Evolutionary conservation across 2,329 filamentous ascomycete species (phyloP).

Genomic region (Botrytis squamosa): DNA sequence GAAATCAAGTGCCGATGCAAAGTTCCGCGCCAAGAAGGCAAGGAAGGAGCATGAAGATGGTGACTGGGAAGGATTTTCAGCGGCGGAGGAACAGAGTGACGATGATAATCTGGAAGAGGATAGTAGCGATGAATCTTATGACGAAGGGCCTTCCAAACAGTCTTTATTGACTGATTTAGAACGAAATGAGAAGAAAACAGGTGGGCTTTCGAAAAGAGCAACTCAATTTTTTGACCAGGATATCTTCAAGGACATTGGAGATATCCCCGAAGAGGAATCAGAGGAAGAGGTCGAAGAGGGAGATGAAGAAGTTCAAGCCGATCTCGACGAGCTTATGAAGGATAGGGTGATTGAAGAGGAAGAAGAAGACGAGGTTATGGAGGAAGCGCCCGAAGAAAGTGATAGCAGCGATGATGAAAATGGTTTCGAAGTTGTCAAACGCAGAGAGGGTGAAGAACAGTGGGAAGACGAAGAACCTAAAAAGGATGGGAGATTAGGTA

Average conservation of each 20-base stretch:
- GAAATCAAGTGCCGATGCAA: conserved; percentile 77
- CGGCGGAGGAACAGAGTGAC: conserved; percentile 57
- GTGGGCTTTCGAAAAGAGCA: conserved; percentile 78
- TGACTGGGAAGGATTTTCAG: conserved; percentile 89
- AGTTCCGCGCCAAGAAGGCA: conserved; percentile 86
- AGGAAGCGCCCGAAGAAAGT: conserved; percentile 26
- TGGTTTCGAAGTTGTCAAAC: conserved; percentile 63
- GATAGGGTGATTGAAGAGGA: conserved; percentile 28
- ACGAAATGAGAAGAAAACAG: conserved; percentile 48
- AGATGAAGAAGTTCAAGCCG: conserved; percentile 44
- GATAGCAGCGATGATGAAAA: conserved; percentile 43
- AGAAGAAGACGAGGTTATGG: conserved; percentile 36
- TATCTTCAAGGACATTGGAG: conserved; percentile 82
- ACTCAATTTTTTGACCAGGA: conserved; percentile 91
- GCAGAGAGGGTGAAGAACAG: conserved; percentile 47
- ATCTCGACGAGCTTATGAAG: conserved; percentile 39
- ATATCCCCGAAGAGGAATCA: conserved; percentile 57
- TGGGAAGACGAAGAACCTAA: conserved; percentile 67
- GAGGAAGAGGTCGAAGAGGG: conserved; percentile 44
- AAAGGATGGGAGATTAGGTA: conserved; percentile 62
- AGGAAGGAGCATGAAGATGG: conserved; percentile 78
- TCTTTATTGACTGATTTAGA: conserved; percentile 63
- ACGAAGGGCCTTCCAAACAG: conserved; percentile 49
- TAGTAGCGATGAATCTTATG: conserved; percentile 61
- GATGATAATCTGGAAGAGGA: conserved; percentile 59